Evolutionary conservation across 78 protist genomes (phyloP).

Genomic region (Dictyostelium capitatum): DNA sequence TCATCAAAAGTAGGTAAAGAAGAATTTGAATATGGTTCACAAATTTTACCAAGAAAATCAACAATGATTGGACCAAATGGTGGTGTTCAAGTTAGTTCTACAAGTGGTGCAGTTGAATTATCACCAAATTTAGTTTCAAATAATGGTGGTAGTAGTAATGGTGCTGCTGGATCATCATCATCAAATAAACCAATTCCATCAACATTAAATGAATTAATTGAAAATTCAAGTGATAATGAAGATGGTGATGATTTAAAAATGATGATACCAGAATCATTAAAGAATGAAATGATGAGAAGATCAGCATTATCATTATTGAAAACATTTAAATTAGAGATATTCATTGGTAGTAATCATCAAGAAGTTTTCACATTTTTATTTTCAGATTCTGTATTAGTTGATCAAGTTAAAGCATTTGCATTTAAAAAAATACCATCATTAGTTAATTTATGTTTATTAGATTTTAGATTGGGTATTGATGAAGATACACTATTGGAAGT

Average conservation of each 20-base stretch:
- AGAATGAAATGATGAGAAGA: conserved; percentile 56
- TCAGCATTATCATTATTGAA: conserved; percentile 23
- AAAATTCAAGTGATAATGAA: conserved; percentile 12
- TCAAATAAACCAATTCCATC: not conserved
- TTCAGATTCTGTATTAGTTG: conserved; percentile 64
- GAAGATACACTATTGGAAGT: conserved; percentile 69
- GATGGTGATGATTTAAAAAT: conserved; percentile 3
- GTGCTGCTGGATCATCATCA: not conserved
- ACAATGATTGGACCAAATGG: conserved; percentile 23
- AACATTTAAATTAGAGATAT: conserved; percentile 58
- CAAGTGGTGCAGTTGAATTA: conserved; percentile 12
- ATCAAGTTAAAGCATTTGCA: conserved; percentile 52
- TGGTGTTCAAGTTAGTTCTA: not conserved
- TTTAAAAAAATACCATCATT: conserved; percentile 44
- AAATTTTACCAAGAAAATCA: conserved; percentile 46
- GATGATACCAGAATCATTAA: conserved; percentile 42
- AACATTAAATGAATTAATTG: not conserved
- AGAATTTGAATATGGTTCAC: conserved; percentile 50
- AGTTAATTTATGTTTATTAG: not conserved
- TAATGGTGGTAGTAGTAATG: not conserved
- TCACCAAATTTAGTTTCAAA: conserved; percentile 14
- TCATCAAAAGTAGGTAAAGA: conserved; percentile 8
- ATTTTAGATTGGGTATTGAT: conserved; percentile 70
- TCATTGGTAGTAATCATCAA: not conserved
- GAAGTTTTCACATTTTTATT: conserved; percentile 49